Conservation (phyloP, 805 yeast species). For the Metschnikowia proteae region DNA sequence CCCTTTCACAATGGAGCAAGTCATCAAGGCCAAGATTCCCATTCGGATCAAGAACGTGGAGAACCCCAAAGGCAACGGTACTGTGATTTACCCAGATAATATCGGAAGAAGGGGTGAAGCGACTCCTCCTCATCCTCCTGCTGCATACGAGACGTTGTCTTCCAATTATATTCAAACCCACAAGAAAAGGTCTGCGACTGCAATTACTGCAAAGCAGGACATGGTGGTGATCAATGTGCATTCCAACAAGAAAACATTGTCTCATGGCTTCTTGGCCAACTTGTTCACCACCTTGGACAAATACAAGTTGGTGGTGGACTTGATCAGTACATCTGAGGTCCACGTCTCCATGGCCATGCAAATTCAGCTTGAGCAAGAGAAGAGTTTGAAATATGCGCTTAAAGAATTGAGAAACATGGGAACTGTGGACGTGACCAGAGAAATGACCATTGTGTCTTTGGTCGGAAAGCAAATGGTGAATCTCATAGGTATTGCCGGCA, state of each 20-base stretch:
- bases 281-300: slow-evolving; percentile 84
- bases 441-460: slow-evolving; percentile 86
- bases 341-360: slow-evolving; percentile 98
- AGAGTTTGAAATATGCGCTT: slow-evolving; percentile 65
- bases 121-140: slow-evolving; percentile 95
- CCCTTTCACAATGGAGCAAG: slow-evolving; percentile 99
- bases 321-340: slow-evolving; percentile 95
- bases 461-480: slow-evolving; percentile 98
- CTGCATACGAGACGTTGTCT: slow-evolving; percentile 52
- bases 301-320: slow-evolving; percentile 84
- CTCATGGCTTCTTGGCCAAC: slow-evolving; percentile 92
- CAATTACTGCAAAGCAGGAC: slow-evolving; percentile 91
- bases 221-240: slow-evolving; percentile 91
- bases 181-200: slow-evolving; percentile 76
- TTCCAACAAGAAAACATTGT: slow-evolving; percentile 85
- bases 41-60: slow-evolving; percentile 94
- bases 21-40: slow-evolving; percentile 91
- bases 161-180: slow-evolving; percentile 34
- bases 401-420: slow-evolving; percentile 79
- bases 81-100: slow-evolving; percentile 90
- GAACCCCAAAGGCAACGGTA: slow-evolving; percentile 90
- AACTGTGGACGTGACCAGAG: slow-evolving; percentile 79
- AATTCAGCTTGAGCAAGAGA: slow-evolving; percentile 61
- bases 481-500: slow-evolving; percentile 93
- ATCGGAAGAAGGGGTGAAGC: slow-evolving; percentile 78